These are phyloP conservation scores for Geranium incanum DNA, from an alignment of 441 rosid genomes.

Conservation along the genomic window DNA sequence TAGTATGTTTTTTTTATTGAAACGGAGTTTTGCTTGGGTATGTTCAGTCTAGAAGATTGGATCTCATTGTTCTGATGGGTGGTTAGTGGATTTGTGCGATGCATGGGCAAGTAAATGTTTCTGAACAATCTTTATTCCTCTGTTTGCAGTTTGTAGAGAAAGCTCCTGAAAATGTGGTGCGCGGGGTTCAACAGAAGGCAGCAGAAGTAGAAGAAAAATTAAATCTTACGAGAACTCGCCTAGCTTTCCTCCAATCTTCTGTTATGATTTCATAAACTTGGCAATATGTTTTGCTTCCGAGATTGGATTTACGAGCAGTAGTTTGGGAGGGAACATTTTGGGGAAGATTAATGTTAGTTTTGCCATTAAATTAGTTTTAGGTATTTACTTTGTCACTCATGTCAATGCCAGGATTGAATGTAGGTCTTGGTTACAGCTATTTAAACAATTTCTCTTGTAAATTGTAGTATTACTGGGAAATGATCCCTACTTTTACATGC, in stretches of 20 bases:
- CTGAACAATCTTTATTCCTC: constrained; percentile 6
- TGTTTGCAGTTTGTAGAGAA: constrained; percentile 64
- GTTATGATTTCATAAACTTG: constrained; percentile 35
- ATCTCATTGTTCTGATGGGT: background rate
- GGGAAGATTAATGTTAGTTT: background rate
- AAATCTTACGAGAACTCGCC: constrained; percentile 61
- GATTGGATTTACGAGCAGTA: background rate
- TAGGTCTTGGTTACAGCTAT: no score
- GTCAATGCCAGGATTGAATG: no score
- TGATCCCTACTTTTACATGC: background rate
- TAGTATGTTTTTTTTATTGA: background rate
- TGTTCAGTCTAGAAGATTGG: background rate
- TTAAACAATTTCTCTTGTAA: background rate
- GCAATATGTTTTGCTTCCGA: constrained; percentile 12
- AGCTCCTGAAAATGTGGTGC: constrained; percentile 78
- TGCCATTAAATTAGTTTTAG: background rate
- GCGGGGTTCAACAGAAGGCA: constrained; percentile 68
- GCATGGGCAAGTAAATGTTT: background rate
- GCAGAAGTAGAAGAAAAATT: constrained; percentile 85
- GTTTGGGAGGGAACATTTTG: background rate
- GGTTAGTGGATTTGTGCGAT: background rate
- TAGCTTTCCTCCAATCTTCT: constrained; percentile 67
- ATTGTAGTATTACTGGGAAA: background rate
- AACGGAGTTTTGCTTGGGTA: background rate
- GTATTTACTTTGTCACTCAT: no score